Base-by-base conservation (phyloP, 768 basidiomycete species). In the Collybiopsis confluens region DNA sequence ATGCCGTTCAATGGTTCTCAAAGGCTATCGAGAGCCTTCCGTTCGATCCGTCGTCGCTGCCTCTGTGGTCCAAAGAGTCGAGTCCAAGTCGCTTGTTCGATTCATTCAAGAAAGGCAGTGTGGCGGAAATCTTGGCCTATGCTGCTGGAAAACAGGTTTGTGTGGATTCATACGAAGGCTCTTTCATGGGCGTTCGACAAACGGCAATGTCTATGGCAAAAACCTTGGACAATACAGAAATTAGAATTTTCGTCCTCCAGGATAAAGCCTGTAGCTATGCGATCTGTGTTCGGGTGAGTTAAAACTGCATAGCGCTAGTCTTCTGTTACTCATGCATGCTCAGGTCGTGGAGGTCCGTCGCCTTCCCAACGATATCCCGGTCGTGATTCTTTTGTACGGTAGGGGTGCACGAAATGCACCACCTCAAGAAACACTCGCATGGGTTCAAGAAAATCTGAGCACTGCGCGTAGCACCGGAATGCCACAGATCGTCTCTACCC, bases 181-280 rank as follows among this genome's bases (percentile, higher is more conserved):
- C 53, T 2, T 57, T 52, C 30, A 48, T 57, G 46, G 56, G 54
- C 40, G 45, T 45, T 38, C 52, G 56, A 4, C 56, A 57, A 38
- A 57, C 56, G 6, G 20, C 49, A 4, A 54, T 57, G 52, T 20
- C 35, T 7, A n/a, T 57, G 10, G 53, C 40, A 23, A 36, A 48
- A 11, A 38, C 27, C 38, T 42, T 44, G n/a, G 47, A 54, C 35
- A 35, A 30, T 2, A n/a, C n/a, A n/a, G 53, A 46, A 9, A 26
- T 5, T 18, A 38, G 33, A 11, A 40, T 38, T n/a, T 23, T 35
- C 18, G 27, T 54, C 3, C 21, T 54, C 13, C 51, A 56, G 37
- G 55, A 56, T 37, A 27, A 56, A 18, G 56, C 42, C 6, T 21
- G 21, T 30, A 26, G 21, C 2, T 51, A 50, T 24, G 52, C 53